These are phyloP conservation scores for Cercospora citrullina DNA, from an alignment of 2,329 filamentous ascomycete genomes.

Conservation along the genomic window DNA sequence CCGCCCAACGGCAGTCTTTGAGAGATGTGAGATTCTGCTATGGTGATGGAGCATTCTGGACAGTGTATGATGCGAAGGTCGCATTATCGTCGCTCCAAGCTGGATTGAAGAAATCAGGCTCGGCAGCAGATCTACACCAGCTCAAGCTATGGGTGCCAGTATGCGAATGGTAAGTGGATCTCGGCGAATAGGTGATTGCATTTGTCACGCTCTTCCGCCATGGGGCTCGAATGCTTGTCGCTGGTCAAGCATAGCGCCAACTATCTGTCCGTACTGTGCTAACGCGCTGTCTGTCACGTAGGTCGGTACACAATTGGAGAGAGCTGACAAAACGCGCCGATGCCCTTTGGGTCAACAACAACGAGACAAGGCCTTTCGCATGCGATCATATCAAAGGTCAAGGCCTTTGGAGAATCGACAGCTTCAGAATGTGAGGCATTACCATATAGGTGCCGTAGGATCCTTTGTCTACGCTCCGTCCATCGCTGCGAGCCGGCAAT, in stretches of 20 bases:
- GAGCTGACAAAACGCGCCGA: constrained; percentile 20
- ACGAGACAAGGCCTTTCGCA: constrained; percentile 16
- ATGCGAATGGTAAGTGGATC: constrained; percentile 18
- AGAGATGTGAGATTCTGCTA: constrained; percentile 26
- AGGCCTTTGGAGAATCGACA: constrained; percentile 13
- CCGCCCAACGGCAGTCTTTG: constrained; percentile 16
- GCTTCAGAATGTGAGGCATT: constrained; percentile 4
- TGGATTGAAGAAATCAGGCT: constrained; percentile 15
- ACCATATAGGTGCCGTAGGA: neutral
- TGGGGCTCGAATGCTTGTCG: no score
- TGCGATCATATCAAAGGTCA: constrained; percentile 12
- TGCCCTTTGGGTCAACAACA: constrained; percentile 20
- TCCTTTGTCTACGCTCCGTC: neutral
- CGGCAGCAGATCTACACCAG: constrained; percentile 16
- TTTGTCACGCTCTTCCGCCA: no score
- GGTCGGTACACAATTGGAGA: constrained; percentile 22
- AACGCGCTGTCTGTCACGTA: neutral
- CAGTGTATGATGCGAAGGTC: constrained; percentile 19
- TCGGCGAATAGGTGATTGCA: no score
- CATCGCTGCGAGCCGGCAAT: neutral
- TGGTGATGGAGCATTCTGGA: constrained; percentile 27
- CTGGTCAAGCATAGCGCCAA: no score
- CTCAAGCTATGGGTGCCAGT: constrained; percentile 22
- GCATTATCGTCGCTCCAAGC: constrained; percentile 11
- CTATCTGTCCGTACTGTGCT: neutral